These are phyloP conservation scores for Setomelanomma holmii DNA, from an alignment of 2,329 filamentous ascomycete genomes.

Conservation along the genomic window DNA sequence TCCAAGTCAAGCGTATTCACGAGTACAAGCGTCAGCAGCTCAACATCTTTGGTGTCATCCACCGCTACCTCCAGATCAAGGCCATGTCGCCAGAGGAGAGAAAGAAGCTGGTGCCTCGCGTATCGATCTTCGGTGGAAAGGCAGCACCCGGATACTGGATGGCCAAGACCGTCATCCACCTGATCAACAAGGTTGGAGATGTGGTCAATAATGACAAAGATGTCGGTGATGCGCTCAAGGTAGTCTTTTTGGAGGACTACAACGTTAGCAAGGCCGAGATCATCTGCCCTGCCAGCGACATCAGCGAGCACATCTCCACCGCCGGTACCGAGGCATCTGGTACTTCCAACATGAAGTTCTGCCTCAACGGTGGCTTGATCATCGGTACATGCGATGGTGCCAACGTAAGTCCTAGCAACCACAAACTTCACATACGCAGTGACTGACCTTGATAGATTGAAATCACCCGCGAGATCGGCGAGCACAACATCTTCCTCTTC, in stretches of 20 bases:
- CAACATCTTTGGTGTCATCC: conserved; percentile 98
- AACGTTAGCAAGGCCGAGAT: conserved; percentile 99
- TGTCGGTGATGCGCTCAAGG: conserved; percentile 92
- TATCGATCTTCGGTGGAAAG: conserved; percentile 97
- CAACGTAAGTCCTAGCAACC: conserved; percentile 71
- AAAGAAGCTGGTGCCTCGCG: conserved; percentile 85
- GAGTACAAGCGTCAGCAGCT: conserved; percentile 99
- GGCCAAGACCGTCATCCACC: conserved; percentile 98
- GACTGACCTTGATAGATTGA: conserved; percentile 69
- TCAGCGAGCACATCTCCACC: conserved; percentile 98
- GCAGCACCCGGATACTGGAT: conserved; percentile 99
- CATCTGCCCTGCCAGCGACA: conserved; percentile 90
- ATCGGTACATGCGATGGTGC: conserved; percentile 98
- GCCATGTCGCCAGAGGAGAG: conserved; percentile 80
- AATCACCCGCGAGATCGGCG: conserved; percentile 95
- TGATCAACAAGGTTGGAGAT: conserved; percentile 88
- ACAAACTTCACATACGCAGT: background rate
- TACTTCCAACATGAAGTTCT: conserved; percentile 99
- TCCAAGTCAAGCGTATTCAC: conserved; percentile 98
- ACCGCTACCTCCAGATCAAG: conserved; percentile 91
- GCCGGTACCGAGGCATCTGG: conserved; percentile 89
- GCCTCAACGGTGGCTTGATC: conserved; percentile 94
- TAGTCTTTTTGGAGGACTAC: conserved; percentile 97
- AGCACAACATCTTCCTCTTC: conserved; percentile 98
- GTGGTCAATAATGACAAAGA: conserved; percentile 94